These are phyloP conservation scores for Paraconiothyrium sp. DNA, from an alignment of 2,329 filamentous ascomycete genomes.

Conservation along the genomic window DNA sequence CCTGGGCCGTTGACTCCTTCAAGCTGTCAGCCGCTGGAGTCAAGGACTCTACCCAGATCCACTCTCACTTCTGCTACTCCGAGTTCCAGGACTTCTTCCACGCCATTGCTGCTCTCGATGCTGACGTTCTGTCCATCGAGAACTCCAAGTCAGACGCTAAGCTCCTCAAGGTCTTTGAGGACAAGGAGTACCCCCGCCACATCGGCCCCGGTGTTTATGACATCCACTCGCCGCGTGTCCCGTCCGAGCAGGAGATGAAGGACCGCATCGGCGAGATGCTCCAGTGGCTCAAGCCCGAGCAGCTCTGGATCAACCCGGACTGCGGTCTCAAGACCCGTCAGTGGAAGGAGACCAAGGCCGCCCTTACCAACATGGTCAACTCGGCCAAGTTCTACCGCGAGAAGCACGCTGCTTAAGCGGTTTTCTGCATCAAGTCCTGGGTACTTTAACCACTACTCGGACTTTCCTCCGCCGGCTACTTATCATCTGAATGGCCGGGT, in stretches of 20 bases:
- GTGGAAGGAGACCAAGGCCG: conserved; percentile 98
- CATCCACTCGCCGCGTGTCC: conserved; percentile 98
- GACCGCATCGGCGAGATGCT: conserved; percentile 98
- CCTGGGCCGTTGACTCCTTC: conserved; percentile 98
- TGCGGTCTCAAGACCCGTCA: conserved; percentile 99
- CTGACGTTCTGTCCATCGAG: conserved; percentile 98
- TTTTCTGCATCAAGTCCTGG: conserved; percentile 24
- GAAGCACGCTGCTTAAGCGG: conserved; percentile 75
- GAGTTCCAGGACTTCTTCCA: conserved; percentile 99
- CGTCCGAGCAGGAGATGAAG: conserved; percentile 97
- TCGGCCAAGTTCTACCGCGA: conserved; percentile 96
- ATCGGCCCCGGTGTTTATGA: conserved; percentile 99
- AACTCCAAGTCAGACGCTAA: conserved; percentile 99
- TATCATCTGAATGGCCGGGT: conserved; percentile 47
- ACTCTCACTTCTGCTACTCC: conserved; percentile 99
- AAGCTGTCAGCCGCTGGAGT: conserved; percentile 93
- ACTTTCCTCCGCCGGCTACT: conserved; percentile 32
- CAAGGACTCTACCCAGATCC: conserved; percentile 95
- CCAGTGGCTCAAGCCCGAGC: conserved; percentile 90
- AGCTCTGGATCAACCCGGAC: conserved; percentile 99
- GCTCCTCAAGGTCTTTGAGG: conserved; percentile 97
- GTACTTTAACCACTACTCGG: background rate
- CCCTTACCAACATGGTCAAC: conserved; percentile 95
- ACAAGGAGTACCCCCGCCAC: conserved; percentile 96
- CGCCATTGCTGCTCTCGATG: conserved; percentile 96